Percentiles rank a stretch among this genome's conserved stretches.
These are phyloP conservation scores for Daphne laureola DNA, from an alignment of 441 rosid genomes.

Conservation along the genomic window DNA sequence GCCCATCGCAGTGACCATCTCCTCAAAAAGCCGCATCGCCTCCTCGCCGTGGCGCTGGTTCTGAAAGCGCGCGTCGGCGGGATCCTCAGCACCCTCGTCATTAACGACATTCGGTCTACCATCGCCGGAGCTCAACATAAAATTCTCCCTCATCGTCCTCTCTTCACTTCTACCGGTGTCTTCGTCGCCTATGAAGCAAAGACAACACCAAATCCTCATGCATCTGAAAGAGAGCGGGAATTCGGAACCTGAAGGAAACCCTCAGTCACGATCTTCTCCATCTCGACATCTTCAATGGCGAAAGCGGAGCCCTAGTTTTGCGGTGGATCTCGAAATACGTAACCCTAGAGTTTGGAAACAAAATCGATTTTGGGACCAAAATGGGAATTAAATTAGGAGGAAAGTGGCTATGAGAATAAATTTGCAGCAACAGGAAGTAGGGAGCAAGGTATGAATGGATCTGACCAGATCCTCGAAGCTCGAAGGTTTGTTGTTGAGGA, in stretches of 20 bases:
- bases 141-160: conserved; percentile 32
- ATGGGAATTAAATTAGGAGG: conserved; percentile 9
- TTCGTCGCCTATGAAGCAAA: conserved; percentile 48
- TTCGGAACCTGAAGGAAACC: conserved; percentile 21
- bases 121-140: conserved; percentile 23
- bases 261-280: conserved; percentile 51
- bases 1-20: conserved; percentile 29
- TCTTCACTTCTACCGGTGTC: conserved; percentile 16
- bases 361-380: conserved; percentile 2
- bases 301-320: conserved; percentile 13
- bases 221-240: conserved; percentile 26
- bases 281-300: conserved; percentile 8
- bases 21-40: conserved; percentile 25
- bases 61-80: conserved; percentile 1
- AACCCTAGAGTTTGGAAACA: conserved; percentile 14
- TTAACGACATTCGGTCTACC: conserved; percentile 21
- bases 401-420: conserved; percentile 7
- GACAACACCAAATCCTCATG: conserved; percentile 83
- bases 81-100: conserved; percentile 13
- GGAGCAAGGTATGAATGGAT: conserved; percentile 22
- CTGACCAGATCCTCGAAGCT: conserved; percentile 32
- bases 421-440: conserved; percentile 7
- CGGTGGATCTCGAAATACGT: conserved; percentile 7
- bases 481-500: conserved; percentile 10
- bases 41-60: conserved; percentile 15